These are phyloP conservation scores for Fusarium austroafricanum DNA, from an alignment of 2,329 filamentous ascomycete genomes.

Conservation along the genomic window DNA sequence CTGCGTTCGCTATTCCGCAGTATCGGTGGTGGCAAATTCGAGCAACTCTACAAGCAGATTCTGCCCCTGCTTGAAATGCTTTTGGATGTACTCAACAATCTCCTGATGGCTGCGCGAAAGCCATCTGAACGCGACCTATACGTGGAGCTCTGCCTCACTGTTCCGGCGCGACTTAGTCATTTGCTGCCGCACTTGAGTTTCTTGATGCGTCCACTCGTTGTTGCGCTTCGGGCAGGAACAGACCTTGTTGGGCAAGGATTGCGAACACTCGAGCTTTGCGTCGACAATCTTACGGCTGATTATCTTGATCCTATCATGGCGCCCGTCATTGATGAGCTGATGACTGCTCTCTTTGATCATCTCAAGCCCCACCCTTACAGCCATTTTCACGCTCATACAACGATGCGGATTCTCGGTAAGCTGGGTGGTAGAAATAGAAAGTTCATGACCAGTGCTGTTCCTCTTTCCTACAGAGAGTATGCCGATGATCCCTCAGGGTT, in stretches of 20 bases:
- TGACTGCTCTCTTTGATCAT: constrained; percentile 97
- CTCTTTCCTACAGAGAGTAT: constrained; percentile 84
- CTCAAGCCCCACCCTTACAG: constrained; percentile 93
- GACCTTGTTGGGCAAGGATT: constrained; percentile 96
- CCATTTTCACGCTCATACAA: constrained; percentile 97
- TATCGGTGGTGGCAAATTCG: constrained; percentile 96
- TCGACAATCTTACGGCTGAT: constrained; percentile 97
- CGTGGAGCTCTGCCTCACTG: constrained; percentile 95
- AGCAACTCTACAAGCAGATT: constrained; percentile 98
- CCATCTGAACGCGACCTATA: constrained; percentile 93
- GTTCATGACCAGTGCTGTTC: constrained; percentile 89
- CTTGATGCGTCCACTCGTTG: constrained; percentile 96
- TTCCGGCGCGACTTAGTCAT: constrained; percentile 93
- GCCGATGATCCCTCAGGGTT: constrained; percentile 90
- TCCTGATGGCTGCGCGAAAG: constrained; percentile 90
- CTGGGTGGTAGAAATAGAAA: constrained; percentile 94
- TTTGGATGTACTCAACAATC: constrained; percentile 94
- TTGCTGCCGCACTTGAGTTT: constrained; percentile 95
- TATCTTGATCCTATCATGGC: constrained; percentile 99
- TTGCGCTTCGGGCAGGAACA: constrained; percentile 88
- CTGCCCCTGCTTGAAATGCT: constrained; percentile 96
- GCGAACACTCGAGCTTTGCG: constrained; percentile 92
- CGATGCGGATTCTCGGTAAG: constrained; percentile 96
- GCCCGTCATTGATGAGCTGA: constrained; percentile 97
- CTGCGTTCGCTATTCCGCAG: constrained; percentile 93